Conservation (phyloP, 352 stramenopile genomes). For the Globisporangium cederbergense region DNA sequence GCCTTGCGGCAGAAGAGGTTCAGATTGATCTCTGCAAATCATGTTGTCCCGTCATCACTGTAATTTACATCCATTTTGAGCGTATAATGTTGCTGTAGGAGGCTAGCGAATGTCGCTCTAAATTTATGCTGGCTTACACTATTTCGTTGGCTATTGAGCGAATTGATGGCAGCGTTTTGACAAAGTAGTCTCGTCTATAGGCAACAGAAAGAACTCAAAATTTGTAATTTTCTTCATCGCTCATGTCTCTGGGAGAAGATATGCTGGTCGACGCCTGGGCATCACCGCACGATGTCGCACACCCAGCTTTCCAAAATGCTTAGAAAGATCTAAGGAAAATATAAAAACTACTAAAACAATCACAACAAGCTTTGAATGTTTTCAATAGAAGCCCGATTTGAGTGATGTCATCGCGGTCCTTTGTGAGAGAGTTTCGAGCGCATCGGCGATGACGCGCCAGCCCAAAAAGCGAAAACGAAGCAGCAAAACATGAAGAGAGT, state of each 20-base stretch:
- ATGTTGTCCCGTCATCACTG: too few relatives aligned
- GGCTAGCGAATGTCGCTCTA: too few relatives aligned
- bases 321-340: too few relatives aligned
- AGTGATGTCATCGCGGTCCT: conserved; percentile 7
- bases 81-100: too few relatives aligned
- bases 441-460: neutral
- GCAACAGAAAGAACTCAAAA: too few relatives aligned
- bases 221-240: neutral
- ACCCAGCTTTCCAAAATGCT: neutral
- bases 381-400: conserved; percentile 12
- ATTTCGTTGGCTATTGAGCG: too few relatives aligned
- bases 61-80: too few relatives aligned
- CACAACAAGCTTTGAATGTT: neutral
- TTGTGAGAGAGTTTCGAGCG: neutral
- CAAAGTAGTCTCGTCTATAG: too few relatives aligned
- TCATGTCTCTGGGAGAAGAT: neutral
- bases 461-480: neutral
- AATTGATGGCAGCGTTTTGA: too few relatives aligned
- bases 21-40: too few relatives aligned
- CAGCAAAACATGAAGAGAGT: neutral
- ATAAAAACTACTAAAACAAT: neutral
- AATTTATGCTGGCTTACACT: too few relatives aligned
- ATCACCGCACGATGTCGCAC: conserved; percentile 37
- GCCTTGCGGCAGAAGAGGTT: too few relatives aligned
- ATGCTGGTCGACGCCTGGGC: conserved; percentile 5